Evolutionary conservation across 2,329 filamentous ascomycete genomes (phyloP).

Genomic region (Colletotrichum acutatum): DNA sequence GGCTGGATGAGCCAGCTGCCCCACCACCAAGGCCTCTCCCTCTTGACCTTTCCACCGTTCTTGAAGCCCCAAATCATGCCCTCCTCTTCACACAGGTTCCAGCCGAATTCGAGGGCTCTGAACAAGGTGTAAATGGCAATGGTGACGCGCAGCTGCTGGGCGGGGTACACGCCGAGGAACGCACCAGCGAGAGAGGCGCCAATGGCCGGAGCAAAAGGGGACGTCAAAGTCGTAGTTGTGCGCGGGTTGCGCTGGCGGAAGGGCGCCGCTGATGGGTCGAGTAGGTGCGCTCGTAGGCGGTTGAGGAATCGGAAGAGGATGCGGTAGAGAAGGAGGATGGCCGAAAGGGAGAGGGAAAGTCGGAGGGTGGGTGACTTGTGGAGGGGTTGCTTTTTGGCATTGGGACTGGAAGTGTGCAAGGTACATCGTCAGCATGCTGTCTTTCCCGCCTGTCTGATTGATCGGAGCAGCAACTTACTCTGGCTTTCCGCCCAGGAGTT

Average conservation of each 20-base stretch:
- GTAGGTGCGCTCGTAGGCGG: slow-evolving; percentile 80
- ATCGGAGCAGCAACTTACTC: slow-evolving; percentile 51
- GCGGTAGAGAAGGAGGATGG: slow-evolving; percentile 88
- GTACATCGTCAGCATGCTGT: neutral
- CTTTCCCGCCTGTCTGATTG: neutral
- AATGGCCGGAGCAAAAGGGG: slow-evolving; percentile 85
- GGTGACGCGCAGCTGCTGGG: slow-evolving; percentile 75
- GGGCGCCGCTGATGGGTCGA: slow-evolving; percentile 81
- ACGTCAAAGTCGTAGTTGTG: slow-evolving; percentile 80
- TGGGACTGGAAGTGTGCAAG: slow-evolving; percentile 37
- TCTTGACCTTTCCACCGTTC: slow-evolving; percentile 63
- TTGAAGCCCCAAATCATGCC: slow-evolving; percentile 73
- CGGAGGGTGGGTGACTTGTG: slow-evolving; percentile 77
- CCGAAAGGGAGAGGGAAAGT: slow-evolving; percentile 83
- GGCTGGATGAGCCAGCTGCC: slow-evolving; percentile 87
- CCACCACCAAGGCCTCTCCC: slow-evolving; percentile 82
- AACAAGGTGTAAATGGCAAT: slow-evolving; percentile 86
- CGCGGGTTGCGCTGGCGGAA: slow-evolving; percentile 87
- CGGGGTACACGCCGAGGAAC: slow-evolving; percentile 79
- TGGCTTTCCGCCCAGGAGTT: slow-evolving; percentile 57
- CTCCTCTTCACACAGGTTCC: slow-evolving; percentile 83
- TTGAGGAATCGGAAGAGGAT: slow-evolving; percentile 91
- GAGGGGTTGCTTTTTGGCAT: slow-evolving; percentile 60
- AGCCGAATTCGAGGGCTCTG: slow-evolving; percentile 85
- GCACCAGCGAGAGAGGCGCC: slow-evolving; percentile 89